Percentiles rank a stretch among this genome's conserved stretches.
phyloP scores from a whole-genome alignment of 2,329 filamentous ascomycete genomes.

The Ceratocystiopsis sp. region DNA sequence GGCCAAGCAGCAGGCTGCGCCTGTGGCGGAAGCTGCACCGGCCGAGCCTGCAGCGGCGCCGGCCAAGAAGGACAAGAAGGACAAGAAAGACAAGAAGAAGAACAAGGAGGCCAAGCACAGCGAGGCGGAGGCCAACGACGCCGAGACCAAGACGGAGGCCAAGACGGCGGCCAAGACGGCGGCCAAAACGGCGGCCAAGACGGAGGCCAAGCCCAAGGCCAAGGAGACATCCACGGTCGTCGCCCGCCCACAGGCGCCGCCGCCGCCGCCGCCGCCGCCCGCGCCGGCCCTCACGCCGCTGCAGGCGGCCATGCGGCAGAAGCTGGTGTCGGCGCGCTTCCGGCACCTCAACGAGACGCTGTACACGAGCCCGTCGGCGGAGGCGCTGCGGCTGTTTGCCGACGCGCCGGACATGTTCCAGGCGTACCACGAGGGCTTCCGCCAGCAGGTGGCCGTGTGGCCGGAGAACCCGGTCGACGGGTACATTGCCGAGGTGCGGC shows the following conservation, averaged over 20 bases:
- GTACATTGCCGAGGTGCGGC: slow-evolving; percentile 57
- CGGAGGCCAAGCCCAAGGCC: slow-evolving; percentile 7
- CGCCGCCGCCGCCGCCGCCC: slow-evolving; percentile 21
- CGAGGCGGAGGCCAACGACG: background rate
- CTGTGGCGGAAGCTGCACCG: background rate
- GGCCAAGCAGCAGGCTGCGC: too few relatives aligned
- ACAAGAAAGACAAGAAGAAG: slow-evolving; percentile 2
- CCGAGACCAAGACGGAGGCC: background rate
- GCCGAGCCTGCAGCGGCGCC: slow-evolving; percentile 3
- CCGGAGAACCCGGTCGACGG: slow-evolving; percentile 88
- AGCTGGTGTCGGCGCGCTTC: slow-evolving; percentile 88
- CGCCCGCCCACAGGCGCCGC: slow-evolving; percentile 5
- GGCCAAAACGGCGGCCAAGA: slow-evolving; percentile 12
- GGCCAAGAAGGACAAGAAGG: background rate
- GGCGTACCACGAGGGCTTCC: slow-evolving; percentile 94
- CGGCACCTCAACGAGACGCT: slow-evolving; percentile 93
- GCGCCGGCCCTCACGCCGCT: slow-evolving; percentile 61
- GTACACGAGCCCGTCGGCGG: slow-evolving; percentile 75
- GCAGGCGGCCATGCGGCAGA: slow-evolving; percentile 85
- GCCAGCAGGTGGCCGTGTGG: slow-evolving; percentile 89
- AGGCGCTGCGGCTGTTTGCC: slow-evolving; percentile 70
- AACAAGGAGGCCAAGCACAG: slow-evolving; percentile 2
- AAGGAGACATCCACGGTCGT: background rate
- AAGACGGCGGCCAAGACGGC: slow-evolving; percentile 9
- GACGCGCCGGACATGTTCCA: slow-evolving; percentile 82